A percentile compares a stretch with the other conserved stretches of the same genome.
Conservation (phyloP, 2,329 filamentous ascomycete species). For the Lomentospora prolificans region DNA sequence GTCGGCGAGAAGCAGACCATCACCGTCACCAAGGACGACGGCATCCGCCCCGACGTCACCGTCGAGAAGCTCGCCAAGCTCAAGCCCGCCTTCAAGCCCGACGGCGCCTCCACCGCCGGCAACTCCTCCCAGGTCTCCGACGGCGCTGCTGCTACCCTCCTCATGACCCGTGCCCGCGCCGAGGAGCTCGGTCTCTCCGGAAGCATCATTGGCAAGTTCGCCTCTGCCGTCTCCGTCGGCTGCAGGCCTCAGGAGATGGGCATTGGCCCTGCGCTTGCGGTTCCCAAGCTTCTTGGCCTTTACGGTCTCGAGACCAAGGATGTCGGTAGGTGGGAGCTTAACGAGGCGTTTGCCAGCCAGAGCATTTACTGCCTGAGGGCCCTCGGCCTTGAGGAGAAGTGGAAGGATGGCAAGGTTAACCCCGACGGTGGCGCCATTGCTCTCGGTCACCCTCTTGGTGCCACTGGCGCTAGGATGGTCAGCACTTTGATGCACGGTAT, state of each 20-base stretch:
- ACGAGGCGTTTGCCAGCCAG: conserved; percentile 68
- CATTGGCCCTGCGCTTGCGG: conserved; percentile 75
- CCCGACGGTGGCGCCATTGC: conserved; percentile 90
- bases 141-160: conserved; percentile 71
- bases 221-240: conserved; percentile 64
- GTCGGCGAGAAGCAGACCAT: conserved; percentile 48
- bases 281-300: conserved; percentile 67
- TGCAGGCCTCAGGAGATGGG: conserved; percentile 92
- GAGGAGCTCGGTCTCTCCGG: conserved; percentile 58
- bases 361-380: conserved; percentile 61
- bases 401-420: conserved; percentile 65
- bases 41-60: conserved; percentile 60
- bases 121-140: conserved; percentile 83
- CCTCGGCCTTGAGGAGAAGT: conserved; percentile 53
- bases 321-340: conserved; percentile 84
- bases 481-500: conserved; percentile 58
- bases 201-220: conserved; percentile 73
- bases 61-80: conserved; percentile 65
- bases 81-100: conserved; percentile 73
- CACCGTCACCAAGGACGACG: conserved; percentile 70
- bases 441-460: conserved; percentile 84
- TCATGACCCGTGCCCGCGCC: conserved; percentile 79
- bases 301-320: conserved; percentile 59
- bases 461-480: conserved; percentile 75
- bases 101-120: conserved; percentile 73